A percentile compares a stretch with the other conserved stretches of the same genome.
These are phyloP conservation scores for Penicillium sp. DNA, from an alignment of 2,329 filamentous ascomycete genomes.

Conservation along the genomic window DNA sequence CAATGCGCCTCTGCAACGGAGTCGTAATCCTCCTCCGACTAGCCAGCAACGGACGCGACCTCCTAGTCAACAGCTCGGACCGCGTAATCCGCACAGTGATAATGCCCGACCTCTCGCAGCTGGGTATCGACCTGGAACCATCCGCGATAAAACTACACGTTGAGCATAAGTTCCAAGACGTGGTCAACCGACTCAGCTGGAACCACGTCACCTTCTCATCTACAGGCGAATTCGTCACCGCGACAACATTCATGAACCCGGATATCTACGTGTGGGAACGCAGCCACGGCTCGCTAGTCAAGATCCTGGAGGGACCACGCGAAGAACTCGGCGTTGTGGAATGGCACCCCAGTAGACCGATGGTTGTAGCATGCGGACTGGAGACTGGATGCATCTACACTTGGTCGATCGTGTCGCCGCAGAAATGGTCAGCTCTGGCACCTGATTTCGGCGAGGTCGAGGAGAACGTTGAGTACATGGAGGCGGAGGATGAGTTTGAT, in stretches of 20 bases:
- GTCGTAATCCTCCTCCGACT: conserved; percentile 86
- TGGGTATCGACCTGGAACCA: conserved; percentile 65
- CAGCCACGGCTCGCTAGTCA: conserved; percentile 86
- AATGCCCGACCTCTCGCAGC: conserved; percentile 69
- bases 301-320: conserved; percentile 94
- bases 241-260: conserved; percentile 96
- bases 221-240: conserved; percentile 91
- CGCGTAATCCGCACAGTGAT: conserved; percentile 91
- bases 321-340: conserved; percentile 96
- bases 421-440: conserved; percentile 94
- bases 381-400: conserved; percentile 93
- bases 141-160: conserved; percentile 86
- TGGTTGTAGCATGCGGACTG: conserved; percentile 86
- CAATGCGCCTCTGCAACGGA: conserved; percentile 80
- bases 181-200: conserved; percentile 93
- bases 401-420: conserved; percentile 92
- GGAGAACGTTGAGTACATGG: conserved; percentile 95
- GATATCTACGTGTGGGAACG: conserved; percentile 99
- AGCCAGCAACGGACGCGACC: conserved; percentile 77
- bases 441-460: conserved; percentile 97
- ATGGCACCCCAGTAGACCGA: conserved; percentile 87
- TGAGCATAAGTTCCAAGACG: conserved; percentile 97
- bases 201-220: conserved; percentile 96
- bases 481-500: conserved; percentile 96
- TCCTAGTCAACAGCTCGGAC: conserved; percentile 91